Evolutionary conservation across 2,329 filamentous ascomycete genomes (phyloP).

Genomic region (Fusarium transvaalense): DNA sequence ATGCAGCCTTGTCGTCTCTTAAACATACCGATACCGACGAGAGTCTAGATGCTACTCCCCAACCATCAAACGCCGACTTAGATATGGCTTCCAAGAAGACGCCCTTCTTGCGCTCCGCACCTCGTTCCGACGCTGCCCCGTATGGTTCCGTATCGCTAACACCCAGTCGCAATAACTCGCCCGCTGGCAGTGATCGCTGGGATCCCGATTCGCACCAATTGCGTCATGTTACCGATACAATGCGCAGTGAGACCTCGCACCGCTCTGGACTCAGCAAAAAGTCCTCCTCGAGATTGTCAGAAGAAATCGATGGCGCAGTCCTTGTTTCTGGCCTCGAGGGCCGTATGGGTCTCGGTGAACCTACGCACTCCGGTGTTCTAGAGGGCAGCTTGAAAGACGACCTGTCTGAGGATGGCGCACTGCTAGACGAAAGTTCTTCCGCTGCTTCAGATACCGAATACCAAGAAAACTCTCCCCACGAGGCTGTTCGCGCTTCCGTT

Average conservation of each 20-base stretch:
- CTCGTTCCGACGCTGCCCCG: slow-evolving; percentile 50
- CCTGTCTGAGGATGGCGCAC: slow-evolving; percentile 53
- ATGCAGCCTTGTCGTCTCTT: slow-evolving; percentile 24
- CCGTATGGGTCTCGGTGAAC: slow-evolving; percentile 65
- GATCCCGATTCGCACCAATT: slow-evolving; percentile 51
- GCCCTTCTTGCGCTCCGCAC: slow-evolving; percentile 53
- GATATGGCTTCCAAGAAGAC: slow-evolving; percentile 55
- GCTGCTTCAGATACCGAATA: slow-evolving; percentile 63
- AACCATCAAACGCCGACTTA: slow-evolving; percentile 34
- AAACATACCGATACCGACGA: slow-evolving; percentile 22
- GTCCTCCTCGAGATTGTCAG: slow-evolving; percentile 57
- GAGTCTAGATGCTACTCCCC: slow-evolving; percentile 46
- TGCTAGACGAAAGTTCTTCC: slow-evolving; percentile 55
- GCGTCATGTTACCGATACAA: slow-evolving; percentile 52
- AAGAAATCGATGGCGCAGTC: slow-evolving; percentile 64
- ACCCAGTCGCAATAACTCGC: slow-evolving; percentile 54
- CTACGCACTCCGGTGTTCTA: slow-evolving; percentile 59
- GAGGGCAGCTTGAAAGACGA: slow-evolving; percentile 59
- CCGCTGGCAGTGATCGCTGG: slow-evolving; percentile 52
- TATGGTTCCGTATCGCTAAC: slow-evolving; percentile 57
- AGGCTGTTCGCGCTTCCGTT: slow-evolving; percentile 84
- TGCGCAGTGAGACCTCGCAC: slow-evolving; percentile 51
- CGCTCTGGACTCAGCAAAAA: slow-evolving; percentile 50
- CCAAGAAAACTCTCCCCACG: slow-evolving; percentile 79
- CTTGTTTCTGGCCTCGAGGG: slow-evolving; percentile 67